These are phyloP conservation scores for Pythium apleroticum DNA, from an alignment of 352 stramenopile species.

Conservation along the genomic window DNA sequence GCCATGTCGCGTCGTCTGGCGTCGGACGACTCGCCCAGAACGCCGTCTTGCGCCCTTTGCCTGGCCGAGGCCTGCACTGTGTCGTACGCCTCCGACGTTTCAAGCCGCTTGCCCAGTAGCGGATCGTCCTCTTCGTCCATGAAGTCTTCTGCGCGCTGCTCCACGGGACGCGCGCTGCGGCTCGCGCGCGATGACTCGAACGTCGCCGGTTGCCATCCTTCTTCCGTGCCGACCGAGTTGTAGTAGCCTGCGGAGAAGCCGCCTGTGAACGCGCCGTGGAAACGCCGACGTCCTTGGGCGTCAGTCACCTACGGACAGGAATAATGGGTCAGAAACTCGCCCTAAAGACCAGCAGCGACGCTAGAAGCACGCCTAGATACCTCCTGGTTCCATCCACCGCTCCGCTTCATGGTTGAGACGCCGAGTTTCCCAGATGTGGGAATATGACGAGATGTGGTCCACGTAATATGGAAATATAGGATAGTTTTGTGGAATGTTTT, in stretches of 20 bases:
- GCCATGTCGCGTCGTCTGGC: constrained; percentile 10
- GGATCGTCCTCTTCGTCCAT: constrained; percentile 94
- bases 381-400: constrained; percentile 53
- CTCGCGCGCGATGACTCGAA: constrained; percentile 82
- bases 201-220: constrained; percentile 84
- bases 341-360: not conserved
- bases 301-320: constrained; percentile 53
- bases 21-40: not conserved
- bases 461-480: not conserved
- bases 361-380: constrained; percentile 25
- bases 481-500: not conserved
- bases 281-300: constrained; percentile 70
- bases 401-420: constrained; percentile 43
- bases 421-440: not conserved
- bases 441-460: not conserved
- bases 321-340: not conserved
- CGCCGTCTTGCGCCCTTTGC: constrained; percentile 29
- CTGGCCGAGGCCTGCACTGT: constrained; percentile 43
- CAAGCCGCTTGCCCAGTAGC: constrained; percentile 76
- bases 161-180: constrained; percentile 10
- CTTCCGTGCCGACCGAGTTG: constrained; percentile 90
- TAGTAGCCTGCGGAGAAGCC: constrained; percentile 94
- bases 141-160: constrained; percentile 89
- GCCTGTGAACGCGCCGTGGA: constrained; percentile 94
- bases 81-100: constrained; percentile 69